Evolutionary conservation across 441 rosid genomes (phyloP), one percentile per base, ranked within the genome.

Genomic region (Croton laevigatus): DNA sequence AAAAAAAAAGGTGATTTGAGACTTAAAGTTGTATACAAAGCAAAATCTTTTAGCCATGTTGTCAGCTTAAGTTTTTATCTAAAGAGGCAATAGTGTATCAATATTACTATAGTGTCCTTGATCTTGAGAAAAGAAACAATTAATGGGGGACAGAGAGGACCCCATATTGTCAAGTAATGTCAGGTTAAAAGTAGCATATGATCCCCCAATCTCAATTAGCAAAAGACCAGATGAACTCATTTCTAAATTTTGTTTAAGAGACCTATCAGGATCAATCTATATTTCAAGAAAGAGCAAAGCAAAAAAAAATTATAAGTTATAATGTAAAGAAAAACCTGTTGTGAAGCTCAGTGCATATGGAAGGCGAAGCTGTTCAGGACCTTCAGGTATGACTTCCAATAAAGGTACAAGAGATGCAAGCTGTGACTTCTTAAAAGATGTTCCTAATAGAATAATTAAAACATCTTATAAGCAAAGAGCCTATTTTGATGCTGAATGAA

Each of bases 361-460:
- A 75, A 86, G 63, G 62, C 75, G 70, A 62, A 80, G 79, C 68
- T 70, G 85, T 73, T 27, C 32, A 27, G 79, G 69, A 67, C 81
- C 89, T 71, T 85, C 78, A 6, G 93, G 91, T 65, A 82, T 78
- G 77, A 82, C 17, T 68, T 81, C 84, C 76, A 84, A 71, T 66
- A 94, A 20, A 69, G 91, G 80, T 68, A 82, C 42, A 38, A 88
- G 81, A 69, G 84, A 72, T 72, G 79, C 89, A 73, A 88, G 69
- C 37, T 59, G 84, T 17, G 96, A 92, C 72, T 75, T 78, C 68
- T 76, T 80, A 75, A 86, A 92, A 66, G 94, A 92, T 17, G 98
- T 89, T 67, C 90, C 97, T 95, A 68, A 72, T 59, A 78, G 62
- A 78, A 36, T 52, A 71, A 19, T 23, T 60, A 19, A 60, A 13